Evolutionary conservation across 345 rosid genomes (phyloP).

Genomic region (Diplotaxis tenuifolia): DNA sequence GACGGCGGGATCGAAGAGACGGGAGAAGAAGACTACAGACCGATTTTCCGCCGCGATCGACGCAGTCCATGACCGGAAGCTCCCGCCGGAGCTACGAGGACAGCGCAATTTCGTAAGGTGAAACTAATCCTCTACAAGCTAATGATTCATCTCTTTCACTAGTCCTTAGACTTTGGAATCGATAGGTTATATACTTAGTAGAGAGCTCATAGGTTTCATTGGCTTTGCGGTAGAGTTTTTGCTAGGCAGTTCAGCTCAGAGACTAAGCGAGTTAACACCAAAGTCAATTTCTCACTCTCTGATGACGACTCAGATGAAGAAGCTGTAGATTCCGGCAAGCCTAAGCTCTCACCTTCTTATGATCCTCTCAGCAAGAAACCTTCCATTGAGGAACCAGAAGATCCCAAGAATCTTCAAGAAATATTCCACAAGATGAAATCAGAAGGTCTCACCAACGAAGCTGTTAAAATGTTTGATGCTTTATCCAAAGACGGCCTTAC

Average conservation of each 20-base stretch:
- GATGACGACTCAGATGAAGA: conserved; percentile 43
- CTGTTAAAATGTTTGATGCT: conserved; percentile 82
- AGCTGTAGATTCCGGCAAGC: conserved; percentile 6
- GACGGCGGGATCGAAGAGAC: conserved; percentile 40
- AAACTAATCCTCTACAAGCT: not conserved
- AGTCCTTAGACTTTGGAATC: not conserved
- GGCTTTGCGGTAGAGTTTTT: conserved; percentile 12
- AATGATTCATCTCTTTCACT: not conserved
- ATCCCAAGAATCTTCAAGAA: conserved; percentile 61
- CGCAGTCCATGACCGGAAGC: conserved; percentile 77
- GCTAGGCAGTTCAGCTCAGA: conserved; percentile 31
- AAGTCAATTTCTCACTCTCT: conserved; percentile 68
- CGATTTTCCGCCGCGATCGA: conserved; percentile 68
- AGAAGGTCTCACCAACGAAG: conserved; percentile 52
- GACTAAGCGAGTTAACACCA: conserved; percentile 42
- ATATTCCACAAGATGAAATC: conserved; percentile 66
- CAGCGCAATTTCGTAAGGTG: conserved; percentile 70
- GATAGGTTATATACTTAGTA: not conserved
- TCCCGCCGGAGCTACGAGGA: conserved; percentile 91
- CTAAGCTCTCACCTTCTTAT: conserved; percentile 62
- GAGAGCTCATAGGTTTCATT: not conserved
- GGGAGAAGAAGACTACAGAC: conserved; percentile 51
- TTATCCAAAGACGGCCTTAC: conserved; percentile 75
- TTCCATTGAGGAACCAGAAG: conserved; percentile 47
- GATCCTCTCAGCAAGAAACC: conserved; percentile 61